phyloP scores from a whole-genome alignment of 331 rosid genomes.

The Erythrophleum ivorense region DNA sequence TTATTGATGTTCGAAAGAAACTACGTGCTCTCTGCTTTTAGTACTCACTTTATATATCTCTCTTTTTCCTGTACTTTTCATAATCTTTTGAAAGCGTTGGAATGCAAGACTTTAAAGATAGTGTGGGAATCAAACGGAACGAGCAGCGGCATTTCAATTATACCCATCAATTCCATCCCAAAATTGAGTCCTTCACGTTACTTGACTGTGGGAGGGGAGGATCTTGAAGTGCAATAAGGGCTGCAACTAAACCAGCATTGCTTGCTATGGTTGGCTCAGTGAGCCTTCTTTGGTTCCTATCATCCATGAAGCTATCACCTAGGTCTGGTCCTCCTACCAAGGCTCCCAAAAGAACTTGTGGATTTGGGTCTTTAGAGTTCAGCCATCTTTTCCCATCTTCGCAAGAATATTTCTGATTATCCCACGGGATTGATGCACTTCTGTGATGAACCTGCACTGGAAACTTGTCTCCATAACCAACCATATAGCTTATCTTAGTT shows the following conservation, averaged over 20 bases:
- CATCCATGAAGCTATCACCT: constrained; percentile 61
- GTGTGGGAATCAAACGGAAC: constrained; percentile 12
- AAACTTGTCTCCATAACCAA: constrained; percentile 67
- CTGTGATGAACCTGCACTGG: constrained; percentile 80
- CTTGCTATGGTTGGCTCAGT: constrained; percentile 79
- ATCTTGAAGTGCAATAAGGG: constrained; percentile 72
- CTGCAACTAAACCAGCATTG: constrained; percentile 90
- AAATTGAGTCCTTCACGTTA: constrained; percentile 44
- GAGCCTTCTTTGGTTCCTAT: constrained; percentile 61
- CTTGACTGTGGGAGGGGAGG: constrained; percentile 47
- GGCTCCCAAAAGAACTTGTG: constrained; percentile 73
- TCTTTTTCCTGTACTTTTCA: background rate
- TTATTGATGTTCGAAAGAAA: background rate
- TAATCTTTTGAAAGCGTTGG: background rate
- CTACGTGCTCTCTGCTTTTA: background rate
- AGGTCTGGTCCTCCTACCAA: constrained; percentile 79
- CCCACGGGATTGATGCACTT: constrained; percentile 82
- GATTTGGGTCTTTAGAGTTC: constrained; percentile 58
- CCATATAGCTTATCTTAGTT: constrained; percentile 76
- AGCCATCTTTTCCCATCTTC: constrained; percentile 62
- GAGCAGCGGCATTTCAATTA: constrained; percentile 35
- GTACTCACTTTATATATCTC: background rate
- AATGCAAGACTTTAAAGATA: background rate
- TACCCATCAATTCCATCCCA: constrained; percentile 64
- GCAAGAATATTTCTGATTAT: constrained; percentile 51